Percentiles rank a stretch among this genome's conserved stretches.
Conservation (phyloP, 768 basidiomycete species). For the Russula sp. region DNA sequence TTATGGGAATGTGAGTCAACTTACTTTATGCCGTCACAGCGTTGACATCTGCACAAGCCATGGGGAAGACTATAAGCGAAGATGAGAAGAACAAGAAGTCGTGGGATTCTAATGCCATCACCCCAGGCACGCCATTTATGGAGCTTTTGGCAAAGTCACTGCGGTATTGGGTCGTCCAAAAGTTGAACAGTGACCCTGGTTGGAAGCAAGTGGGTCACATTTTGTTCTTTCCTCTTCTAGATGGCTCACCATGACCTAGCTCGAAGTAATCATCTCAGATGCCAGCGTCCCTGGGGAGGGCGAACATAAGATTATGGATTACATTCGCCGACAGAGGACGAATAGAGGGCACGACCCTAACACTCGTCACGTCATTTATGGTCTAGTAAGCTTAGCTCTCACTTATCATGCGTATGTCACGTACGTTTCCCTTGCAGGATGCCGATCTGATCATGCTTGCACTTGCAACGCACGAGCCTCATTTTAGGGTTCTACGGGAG, state of each 20-base stretch:
- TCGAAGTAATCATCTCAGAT: constrained; percentile 95
- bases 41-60: constrained; percentile 42
- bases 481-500: constrained; percentile 95
- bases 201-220: constrained; percentile 70
- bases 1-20: constrained; percentile 69
- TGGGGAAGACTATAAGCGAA: constrained; percentile 82
- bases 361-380: constrained; percentile 95
- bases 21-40: neutral
- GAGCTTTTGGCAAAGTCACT: constrained; percentile 78
- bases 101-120: constrained; percentile 99
- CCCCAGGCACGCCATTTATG: constrained; percentile 99
- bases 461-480: constrained; percentile 96
- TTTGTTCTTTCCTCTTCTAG: neutral
- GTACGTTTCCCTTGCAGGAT: constrained; percentile 49
- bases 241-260: constrained; percentile 35
- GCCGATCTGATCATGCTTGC: constrained; percentile 99
- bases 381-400: constrained; percentile 54
- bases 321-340: constrained; percentile 80
- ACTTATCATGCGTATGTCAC: neutral
- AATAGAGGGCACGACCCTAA: constrained; percentile 92
- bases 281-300: constrained; percentile 97
- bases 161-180: constrained; percentile 93
- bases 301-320: constrained; percentile 99
- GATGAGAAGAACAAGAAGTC: constrained; percentile 76
- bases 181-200: constrained; percentile 90